A percentile compares a stretch with the other conserved stretches of the same genome.
These are phyloP conservation scores for Chytriomyces hyalinus DNA, from an alignment of 192 early-diverging fungal species.

Conservation along the genomic window DNA sequence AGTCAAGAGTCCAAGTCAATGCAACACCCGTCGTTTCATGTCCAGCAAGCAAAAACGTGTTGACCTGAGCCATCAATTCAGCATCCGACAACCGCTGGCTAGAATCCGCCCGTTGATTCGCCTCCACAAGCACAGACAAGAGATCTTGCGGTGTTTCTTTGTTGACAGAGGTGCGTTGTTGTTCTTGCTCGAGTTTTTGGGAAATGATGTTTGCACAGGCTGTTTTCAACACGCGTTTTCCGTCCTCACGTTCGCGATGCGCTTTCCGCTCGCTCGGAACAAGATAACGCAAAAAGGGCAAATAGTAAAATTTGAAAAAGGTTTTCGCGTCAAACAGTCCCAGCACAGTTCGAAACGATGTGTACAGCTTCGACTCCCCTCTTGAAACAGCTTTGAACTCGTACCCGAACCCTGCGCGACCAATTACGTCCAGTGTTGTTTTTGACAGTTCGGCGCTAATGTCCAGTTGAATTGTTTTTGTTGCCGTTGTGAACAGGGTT, in stretches of 20 bases:
- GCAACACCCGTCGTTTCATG: constrained; percentile 21
- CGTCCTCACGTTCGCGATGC: neutral
- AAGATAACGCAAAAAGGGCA: constrained; percentile 11
- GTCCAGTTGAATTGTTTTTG: neutral
- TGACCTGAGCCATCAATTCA: constrained; percentile 26
- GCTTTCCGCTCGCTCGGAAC: neutral
- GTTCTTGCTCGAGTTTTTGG: neutral
- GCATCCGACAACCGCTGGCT: constrained; percentile 1
- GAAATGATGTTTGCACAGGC: neutral
- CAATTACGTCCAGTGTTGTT: constrained; percentile 32
- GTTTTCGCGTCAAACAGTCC: neutral
- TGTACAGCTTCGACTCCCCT: constrained; percentile 8
- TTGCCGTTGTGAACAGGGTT: neutral
- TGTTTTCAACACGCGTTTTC: neutral
- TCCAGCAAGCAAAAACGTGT: constrained; percentile 22
- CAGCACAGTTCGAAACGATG: neutral
- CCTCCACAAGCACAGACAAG: neutral
- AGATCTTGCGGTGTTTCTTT: neutral
- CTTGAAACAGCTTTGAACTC: constrained; percentile 12
- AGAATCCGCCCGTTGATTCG: constrained; percentile 4
- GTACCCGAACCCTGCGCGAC: constrained; percentile 25
- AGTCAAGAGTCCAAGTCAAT: constrained; percentile 24
- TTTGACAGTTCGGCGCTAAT: constrained; percentile 25
- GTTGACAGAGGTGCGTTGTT: neutral
- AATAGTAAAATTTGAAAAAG: neutral